Percentiles rank a stretch among this genome's conserved stretches.
Conservation (phyloP, 1,139 yeast genomes). For the Casaregolazyma suthepensis region DNA sequence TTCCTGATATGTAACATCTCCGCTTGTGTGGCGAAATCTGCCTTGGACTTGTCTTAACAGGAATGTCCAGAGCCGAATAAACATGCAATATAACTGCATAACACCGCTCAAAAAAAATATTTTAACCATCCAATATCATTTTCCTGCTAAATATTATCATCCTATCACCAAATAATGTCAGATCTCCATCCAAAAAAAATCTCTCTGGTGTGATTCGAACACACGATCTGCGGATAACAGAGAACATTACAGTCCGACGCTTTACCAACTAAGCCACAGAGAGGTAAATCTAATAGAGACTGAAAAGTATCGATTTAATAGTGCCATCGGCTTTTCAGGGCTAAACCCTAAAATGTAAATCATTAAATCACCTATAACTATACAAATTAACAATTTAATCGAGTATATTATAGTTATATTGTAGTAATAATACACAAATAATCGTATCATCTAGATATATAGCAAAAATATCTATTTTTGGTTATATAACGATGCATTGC, state of each 20-base stretch:
- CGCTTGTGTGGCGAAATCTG: background rate
- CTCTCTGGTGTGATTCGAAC: constrained; percentile 12
- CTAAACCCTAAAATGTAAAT: background rate
- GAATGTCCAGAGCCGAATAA: background rate
- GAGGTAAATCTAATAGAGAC: background rate
- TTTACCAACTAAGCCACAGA: constrained; percentile 13
- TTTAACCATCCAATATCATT: too few species aligned
- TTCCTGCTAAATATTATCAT: too few species aligned
- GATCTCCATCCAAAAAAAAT: constrained; percentile 3
- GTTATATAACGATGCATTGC: too few species aligned
- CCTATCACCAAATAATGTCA: too few species aligned
- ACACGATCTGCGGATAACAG: constrained; percentile 13
- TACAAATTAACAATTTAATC: background rate
- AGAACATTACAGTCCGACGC: constrained; percentile 13
- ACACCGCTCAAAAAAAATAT: too few species aligned
- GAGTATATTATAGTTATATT: background rate
- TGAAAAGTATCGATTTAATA: background rate
- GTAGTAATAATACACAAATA: too few species aligned
- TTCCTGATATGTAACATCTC: background rate
- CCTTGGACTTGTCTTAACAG: background rate
- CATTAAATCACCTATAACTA: background rate
- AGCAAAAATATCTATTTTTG: background rate
- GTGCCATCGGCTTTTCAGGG: background rate
- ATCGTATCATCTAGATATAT: background rate
- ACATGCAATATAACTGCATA: too few species aligned